Conservation (phyloP, 2,329 filamentous ascomycete species). For the Aspergillus calidoustus region DNA sequence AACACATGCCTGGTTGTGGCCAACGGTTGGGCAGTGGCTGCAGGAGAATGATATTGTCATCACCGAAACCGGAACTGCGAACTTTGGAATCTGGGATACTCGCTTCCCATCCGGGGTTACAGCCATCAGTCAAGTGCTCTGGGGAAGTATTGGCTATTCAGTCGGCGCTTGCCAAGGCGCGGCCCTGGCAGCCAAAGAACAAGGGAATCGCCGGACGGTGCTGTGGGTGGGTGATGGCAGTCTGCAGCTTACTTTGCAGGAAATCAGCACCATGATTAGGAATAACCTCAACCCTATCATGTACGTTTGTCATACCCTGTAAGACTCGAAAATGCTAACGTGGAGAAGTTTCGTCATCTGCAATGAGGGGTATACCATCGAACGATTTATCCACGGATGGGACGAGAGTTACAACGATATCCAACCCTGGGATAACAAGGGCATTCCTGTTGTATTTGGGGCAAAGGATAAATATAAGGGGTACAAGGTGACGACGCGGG, state of each 20-base stretch:
- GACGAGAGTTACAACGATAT: constrained; percentile 82
- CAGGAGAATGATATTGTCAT: constrained; percentile 75
- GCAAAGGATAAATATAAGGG: constrained; percentile 63
- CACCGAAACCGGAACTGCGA: constrained; percentile 85
- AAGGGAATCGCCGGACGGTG: constrained; percentile 68
- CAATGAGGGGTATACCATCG: constrained; percentile 89
- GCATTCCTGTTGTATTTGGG: constrained; percentile 70
- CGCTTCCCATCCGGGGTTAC: constrained; percentile 78
- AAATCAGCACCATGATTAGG: constrained; percentile 81
- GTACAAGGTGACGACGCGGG: constrained; percentile 70
- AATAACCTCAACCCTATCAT: constrained; percentile 77
- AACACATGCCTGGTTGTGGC: constrained; percentile 69
- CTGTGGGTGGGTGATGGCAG: constrained; percentile 89
- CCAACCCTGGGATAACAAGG: constrained; percentile 72
- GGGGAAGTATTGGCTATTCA: constrained; percentile 70
- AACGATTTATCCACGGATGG: constrained; percentile 85
- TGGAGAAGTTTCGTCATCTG: constrained; percentile 70
- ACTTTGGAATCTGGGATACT: constrained; percentile 87
- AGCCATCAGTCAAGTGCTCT: constrained; percentile 78
- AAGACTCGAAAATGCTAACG: constrained; percentile 39
- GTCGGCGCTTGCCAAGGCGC: constrained; percentile 69
- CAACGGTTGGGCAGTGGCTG: constrained; percentile 73
- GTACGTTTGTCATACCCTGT: constrained; percentile 50
- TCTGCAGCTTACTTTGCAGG: constrained; percentile 83
- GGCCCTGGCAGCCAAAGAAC: constrained; percentile 74